Evolutionary conservation across 805 yeast genomes (phyloP), one percentile per base, ranked within the genome.

Genomic region (Kazachstania kunashirensis): DNA sequence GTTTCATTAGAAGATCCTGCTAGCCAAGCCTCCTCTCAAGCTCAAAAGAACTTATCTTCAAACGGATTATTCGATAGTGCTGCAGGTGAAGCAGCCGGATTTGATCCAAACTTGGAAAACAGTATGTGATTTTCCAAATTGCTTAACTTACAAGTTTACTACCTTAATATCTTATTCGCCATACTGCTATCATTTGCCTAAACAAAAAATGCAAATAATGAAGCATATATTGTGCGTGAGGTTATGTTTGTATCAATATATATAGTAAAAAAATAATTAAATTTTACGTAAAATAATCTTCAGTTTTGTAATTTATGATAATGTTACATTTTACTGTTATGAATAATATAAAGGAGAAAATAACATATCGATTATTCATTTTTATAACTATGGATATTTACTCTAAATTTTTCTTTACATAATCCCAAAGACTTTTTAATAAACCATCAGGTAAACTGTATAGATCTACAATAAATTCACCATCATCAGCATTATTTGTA

Each of bases 401-500:
- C 33, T 61, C 66, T 21, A 62, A 59, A 49, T 84, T 79, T 62
- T 83, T 84, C 62, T 79, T 79, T 32, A 88, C 94, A 58, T 83
- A 88, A 50, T 92, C 97, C 94, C 94, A 86, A 61, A 92, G 70
- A 68, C 94, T 83, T 66, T 84, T 85, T 57, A 92, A 72, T 58
- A 92, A 67, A 27, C 83, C 77, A 58, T 89, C 96, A 15, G 98
- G 98, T 49, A 92, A 69, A 20, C 96, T 88, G 61, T 77, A 88
- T 49, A 92, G 71, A 63, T 92, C 98, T 83, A 92, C 84, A 38
- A 94, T 86, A 61, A 92, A 92, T 66, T 92, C 97, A 37, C 97
- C 97, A 50, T 85, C 89, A 44, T 89, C 97, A 33, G 83, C 86
- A 54, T 89, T 95, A 61, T 92, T 92, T 57, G 88, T 86, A 50